A percentile compares a stretch with the other conserved stretches of the same genome.
phyloP scores from a whole-genome alignment of 2,329 filamentous ascomycete species.

The Niveomyces coronatus region DNA sequence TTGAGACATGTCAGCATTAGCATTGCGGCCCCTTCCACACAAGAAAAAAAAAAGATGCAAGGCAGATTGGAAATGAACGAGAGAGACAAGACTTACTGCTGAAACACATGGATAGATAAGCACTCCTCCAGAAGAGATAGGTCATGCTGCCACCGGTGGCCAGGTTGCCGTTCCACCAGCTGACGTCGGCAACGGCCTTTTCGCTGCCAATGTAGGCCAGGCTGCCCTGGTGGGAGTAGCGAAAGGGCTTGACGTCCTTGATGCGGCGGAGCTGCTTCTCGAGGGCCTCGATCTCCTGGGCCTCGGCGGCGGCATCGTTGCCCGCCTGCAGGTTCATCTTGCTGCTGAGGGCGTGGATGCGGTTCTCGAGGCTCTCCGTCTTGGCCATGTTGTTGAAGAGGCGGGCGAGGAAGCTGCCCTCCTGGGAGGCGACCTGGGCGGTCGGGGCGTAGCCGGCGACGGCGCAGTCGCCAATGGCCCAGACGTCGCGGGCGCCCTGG shows the following conservation, averaged over 20 bases:
- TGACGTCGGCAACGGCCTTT: slow-evolving; percentile 93
- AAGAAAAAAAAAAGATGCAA: slow-evolving; percentile 15
- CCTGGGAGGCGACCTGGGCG: slow-evolving; percentile 90
- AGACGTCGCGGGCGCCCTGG: slow-evolving; percentile 92
- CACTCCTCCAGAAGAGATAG: slow-evolving; percentile 96
- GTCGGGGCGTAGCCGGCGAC: slow-evolving; percentile 96
- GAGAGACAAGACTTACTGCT: slow-evolving; percentile 62
- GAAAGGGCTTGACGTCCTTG: slow-evolving; percentile 94
- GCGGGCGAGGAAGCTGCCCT: slow-evolving; percentile 87
- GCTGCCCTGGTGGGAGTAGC: slow-evolving; percentile 96
- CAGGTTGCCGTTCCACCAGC: slow-evolving; percentile 94
- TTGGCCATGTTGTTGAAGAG: slow-evolving; percentile 99
- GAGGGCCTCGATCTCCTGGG: slow-evolving; percentile 68
- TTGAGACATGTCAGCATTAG: slow-evolving; percentile 26
- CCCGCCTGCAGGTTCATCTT: slow-evolving; percentile 50
- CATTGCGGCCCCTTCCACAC: too few relatives aligned
- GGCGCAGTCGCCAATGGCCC: slow-evolving; percentile 95
- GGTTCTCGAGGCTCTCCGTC: slow-evolving; percentile 69
- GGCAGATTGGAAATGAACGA: neutral
- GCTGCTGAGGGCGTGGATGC: slow-evolving; percentile 60
- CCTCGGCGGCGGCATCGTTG: slow-evolving; percentile 58
- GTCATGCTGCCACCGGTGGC: slow-evolving; percentile 88
- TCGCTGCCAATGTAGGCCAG: slow-evolving; percentile 97
- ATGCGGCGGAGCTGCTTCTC: slow-evolving; percentile 81
- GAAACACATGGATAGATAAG: slow-evolving; percentile 99